These are phyloP conservation scores for Ogataea trehaloabstinens DNA, from an alignment of 805 yeast genomes.

Conservation along the genomic window DNA sequence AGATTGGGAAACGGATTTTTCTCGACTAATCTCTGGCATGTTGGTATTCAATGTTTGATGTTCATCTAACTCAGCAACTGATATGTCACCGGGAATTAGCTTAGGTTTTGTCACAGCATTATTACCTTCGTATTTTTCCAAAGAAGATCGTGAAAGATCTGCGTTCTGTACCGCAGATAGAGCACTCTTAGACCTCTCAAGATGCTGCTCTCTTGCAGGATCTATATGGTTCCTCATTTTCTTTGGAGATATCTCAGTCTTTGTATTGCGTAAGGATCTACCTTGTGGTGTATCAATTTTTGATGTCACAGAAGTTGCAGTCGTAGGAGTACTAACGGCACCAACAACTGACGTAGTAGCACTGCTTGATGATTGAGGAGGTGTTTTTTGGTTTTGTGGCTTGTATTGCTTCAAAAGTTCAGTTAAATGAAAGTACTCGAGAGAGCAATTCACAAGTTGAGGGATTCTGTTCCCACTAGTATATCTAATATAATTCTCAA, in stretches of 20 bases:
- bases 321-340: constrained; percentile 11
- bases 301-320: constrained; percentile 7
- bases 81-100: not conserved
- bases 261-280: not conserved
- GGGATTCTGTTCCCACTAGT: constrained; percentile 54
- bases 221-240: not conserved
- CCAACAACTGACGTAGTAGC: constrained; percentile 8
- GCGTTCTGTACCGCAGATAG: constrained; percentile 6
- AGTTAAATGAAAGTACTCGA: constrained; percentile 35
- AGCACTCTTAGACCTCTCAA: constrained; percentile 2
- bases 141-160: constrained; percentile 2
- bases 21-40: constrained; percentile 4
- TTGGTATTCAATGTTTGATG: not conserved
- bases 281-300: not conserved
- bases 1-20: constrained; percentile 13
- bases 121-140: not conserved
- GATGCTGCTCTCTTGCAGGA: not conserved
- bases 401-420: constrained; percentile 14
- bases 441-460: constrained; percentile 45
- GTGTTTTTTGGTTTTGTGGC: constrained; percentile 3
- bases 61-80: not conserved
- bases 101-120: not conserved
- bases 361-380: constrained; percentile 13
- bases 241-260: constrained; percentile 3
- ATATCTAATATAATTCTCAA: constrained; percentile 53